Conservation (phyloP, 768 basidiomycete genomes). For the Mycena capillaripes region DNA sequence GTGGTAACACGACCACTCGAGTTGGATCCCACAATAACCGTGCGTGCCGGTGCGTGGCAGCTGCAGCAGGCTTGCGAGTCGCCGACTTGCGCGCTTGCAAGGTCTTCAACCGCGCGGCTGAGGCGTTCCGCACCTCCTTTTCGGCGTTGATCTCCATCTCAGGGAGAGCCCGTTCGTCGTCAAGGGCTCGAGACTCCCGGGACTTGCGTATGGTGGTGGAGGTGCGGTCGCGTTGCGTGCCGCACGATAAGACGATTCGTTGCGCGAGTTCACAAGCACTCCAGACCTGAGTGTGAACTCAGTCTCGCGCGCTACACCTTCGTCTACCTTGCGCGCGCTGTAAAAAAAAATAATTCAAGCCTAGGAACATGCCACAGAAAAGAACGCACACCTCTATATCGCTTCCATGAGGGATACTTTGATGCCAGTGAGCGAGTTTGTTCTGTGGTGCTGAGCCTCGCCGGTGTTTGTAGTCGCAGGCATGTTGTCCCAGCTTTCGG, state of each 20-base stretch:
- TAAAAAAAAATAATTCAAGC: background rate
- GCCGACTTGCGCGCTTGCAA: background rate
- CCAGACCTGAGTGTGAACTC: conserved; percentile 16
- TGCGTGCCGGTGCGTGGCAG: no score
- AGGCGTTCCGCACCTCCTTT: background rate
- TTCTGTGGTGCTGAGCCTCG: background rate
- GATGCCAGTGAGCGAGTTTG: background rate
- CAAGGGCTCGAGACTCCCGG: background rate
- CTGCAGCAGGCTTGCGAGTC: background rate
- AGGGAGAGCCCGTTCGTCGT: background rate
- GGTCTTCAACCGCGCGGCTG: background rate
- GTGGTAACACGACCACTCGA: no score
- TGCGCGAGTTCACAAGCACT: conserved; percentile 25
- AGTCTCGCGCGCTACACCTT: no score
- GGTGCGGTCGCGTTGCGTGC: background rate
- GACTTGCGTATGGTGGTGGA: conserved; percentile 3
- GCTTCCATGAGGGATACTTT: no score
- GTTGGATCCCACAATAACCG: background rate
- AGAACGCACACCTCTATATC: no score
- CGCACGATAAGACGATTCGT: conserved; percentile 12
- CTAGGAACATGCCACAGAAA: no score
- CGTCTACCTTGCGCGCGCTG: conserved; percentile 27
- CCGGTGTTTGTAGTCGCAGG: no score
- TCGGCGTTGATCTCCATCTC: background rate
- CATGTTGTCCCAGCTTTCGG: no score